These are phyloP conservation scores for Phialophora tarda DNA, from an alignment of 2,329 filamentous ascomycete genomes.

Conservation along the genomic window DNA sequence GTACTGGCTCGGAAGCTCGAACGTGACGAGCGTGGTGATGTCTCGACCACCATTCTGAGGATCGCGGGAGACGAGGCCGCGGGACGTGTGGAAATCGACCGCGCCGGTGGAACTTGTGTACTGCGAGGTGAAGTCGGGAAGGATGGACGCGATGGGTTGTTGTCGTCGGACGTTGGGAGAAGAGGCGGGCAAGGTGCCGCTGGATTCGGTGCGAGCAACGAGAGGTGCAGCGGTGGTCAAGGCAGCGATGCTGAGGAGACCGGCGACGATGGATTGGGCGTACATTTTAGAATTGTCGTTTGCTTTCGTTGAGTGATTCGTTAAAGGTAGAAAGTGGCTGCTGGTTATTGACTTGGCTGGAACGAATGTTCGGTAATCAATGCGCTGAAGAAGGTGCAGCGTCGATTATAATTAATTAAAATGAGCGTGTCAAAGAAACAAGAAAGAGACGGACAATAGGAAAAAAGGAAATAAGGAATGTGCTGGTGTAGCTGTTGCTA, in stretches of 20 bases:
- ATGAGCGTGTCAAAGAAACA: constrained; percentile 29
- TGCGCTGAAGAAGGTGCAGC: not conserved
- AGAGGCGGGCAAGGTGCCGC: not conserved
- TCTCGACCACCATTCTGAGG: constrained; percentile 48
- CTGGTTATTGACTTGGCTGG: constrained; percentile 6
- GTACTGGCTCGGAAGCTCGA: constrained; percentile 31
- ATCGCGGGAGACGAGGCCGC: constrained; percentile 59
- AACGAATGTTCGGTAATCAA: not conserved
- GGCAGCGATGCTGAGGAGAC: constrained; percentile 23
- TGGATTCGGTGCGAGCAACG: constrained; percentile 12
- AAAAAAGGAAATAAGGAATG: constrained; percentile 22
- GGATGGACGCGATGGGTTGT: constrained; percentile 26
- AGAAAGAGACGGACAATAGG: constrained; percentile 21
- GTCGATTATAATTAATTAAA: constrained; percentile 7
- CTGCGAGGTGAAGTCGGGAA: constrained; percentile 30
- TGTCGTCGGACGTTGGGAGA: not conserved
- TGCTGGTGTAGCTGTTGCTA: constrained; percentile 26
- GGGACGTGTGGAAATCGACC: constrained; percentile 43
- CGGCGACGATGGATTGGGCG: constrained; percentile 21
- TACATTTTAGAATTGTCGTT: constrained; percentile 10
- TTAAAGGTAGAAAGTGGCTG: not conserved
- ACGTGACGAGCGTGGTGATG: constrained; percentile 39
- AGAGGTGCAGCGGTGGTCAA: constrained; percentile 26
- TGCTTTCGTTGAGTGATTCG: not conserved
- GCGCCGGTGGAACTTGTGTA: constrained; percentile 45